A percentile compares a stretch with the other conserved stretches of the same genome.
phyloP scores from a whole-genome alignment of 1,284 basidiomycete species.

The Schizophyllum commune region DNA sequence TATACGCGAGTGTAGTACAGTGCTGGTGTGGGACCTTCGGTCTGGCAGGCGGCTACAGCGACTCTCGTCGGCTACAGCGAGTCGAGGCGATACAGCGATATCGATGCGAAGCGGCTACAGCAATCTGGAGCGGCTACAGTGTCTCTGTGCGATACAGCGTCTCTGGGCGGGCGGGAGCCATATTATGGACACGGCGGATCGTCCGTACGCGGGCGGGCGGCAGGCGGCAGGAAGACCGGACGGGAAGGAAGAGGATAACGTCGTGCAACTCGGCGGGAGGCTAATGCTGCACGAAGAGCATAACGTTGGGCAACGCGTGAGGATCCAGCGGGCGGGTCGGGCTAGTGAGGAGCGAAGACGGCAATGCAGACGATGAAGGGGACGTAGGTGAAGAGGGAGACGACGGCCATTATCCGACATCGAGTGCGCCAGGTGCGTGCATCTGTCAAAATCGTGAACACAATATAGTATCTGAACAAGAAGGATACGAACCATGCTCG shows the following conservation, averaged over 20 bases:
- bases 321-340: too few relatives aligned
- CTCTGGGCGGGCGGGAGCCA: not conserved
- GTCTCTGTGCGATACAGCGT: not conserved
- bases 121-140: not conserved
- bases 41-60: not conserved
- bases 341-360: slow-evolving; percentile 41
- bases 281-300: not conserved
- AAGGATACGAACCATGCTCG: slow-evolving; percentile 50
- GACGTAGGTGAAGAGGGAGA: slow-evolving; percentile 68
- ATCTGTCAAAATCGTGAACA: slow-evolving; percentile 33
- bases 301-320: not conserved
- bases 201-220: not conserved
- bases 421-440: slow-evolving; percentile 63
- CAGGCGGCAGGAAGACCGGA: not conserved
- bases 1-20: not conserved
- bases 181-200: not conserved
- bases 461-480: slow-evolving; percentile 5
- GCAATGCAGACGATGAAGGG: slow-evolving; percentile 68
- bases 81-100: not conserved
- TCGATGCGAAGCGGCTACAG: not conserved
- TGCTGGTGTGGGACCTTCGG: not conserved
- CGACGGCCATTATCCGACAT: slow-evolving; percentile 59
- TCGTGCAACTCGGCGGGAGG: not conserved
- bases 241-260: too few relatives aligned
- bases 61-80: not conserved